Evolutionary conservation across 139 green algal species (phyloP).

Genomic region (Chlorella sp.): DNA sequence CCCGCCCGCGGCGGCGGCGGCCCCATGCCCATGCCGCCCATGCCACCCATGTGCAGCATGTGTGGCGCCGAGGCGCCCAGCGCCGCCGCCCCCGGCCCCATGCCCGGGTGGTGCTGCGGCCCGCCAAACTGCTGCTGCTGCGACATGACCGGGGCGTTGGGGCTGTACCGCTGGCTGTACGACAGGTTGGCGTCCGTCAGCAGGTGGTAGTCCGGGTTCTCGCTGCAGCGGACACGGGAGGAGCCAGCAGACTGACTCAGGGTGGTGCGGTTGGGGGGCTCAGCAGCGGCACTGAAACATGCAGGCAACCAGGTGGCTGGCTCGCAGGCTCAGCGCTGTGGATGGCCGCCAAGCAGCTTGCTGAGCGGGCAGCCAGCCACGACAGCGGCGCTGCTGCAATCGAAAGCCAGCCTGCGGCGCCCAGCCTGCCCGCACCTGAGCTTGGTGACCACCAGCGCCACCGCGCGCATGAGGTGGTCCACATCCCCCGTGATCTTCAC

Average conservation of each 20-base stretch:
- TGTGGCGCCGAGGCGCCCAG: slow-evolving; percentile 14
- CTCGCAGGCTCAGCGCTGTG: neutral
- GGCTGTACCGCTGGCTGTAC: slow-evolving; percentile 21
- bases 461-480: slow-evolving; percentile 76
- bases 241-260: neutral
- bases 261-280: neutral
- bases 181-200: slow-evolving; percentile 42
- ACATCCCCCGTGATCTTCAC: slow-evolving; percentile 76
- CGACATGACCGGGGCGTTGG: neutral
- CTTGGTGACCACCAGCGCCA: slow-evolving; percentile 78
- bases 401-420: neutral
- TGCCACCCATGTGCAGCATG: slow-evolving; percentile 13
- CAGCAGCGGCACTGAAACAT: too few species aligned
- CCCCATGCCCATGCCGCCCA: neutral
- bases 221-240: neutral
- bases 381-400: neutral
- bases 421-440: slow-evolving; percentile 41
- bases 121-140: slow-evolving; percentile 19
- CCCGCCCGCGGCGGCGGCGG: neutral
- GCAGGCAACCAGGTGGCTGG: too few species aligned
- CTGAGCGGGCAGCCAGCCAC: neutral
- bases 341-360: too few species aligned
- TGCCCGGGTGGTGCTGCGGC: neutral
- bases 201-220: slow-evolving; percentile 76
- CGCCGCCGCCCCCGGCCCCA: slow-evolving; percentile 5